Evolutionary conservation across 1,284 basidiomycete genomes (phyloP), one percentile per base, ranked within the genome.

Genomic region (Fistulinella staudtii): DNA sequence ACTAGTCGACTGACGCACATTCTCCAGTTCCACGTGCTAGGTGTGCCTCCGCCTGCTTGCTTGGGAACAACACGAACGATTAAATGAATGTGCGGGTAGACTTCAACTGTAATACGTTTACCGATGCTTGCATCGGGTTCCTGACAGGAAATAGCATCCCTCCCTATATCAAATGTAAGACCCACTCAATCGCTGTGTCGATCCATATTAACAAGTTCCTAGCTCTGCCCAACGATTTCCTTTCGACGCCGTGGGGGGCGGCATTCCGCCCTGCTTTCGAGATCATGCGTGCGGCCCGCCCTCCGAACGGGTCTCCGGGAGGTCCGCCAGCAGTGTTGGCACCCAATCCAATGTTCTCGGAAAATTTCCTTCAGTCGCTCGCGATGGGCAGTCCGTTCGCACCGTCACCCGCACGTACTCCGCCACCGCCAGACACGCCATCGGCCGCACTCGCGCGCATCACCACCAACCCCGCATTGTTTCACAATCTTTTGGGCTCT

Each of bases 61-160:
- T 37, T 29, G 17, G 30, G 21, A 17, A 29, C 17, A 50, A 24
- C 31, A 11, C n/a, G n/a, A n/a, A n/a, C n/a, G 14, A 6, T 14
- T 14, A 25, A 14, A 5, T 51, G 23, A 30, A n/a, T n/a, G n/a
- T n/a, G n/a, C n/a, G n/a, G n/a, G n/a, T n/a, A 88, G 87, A 90
- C 37, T 89, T 89, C 53, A 91, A 90, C 54, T 94, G 91, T 64
- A 94, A 94, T 62, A 86, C 88, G 2, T 96, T 96, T 56, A 92
- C 91, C 0, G 89, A 88, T 48, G 92, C 95, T 52, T 82, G 82
- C 41, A 68, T 91, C 25, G 90, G 85, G 2, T 92, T 94, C 60
- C 67, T 94, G 39, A 93, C 89, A 0, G 89, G 90, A 17, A 72
- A 73, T 3, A 79, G 79, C 18, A 88, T 93, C 50, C 91, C 92